Evolutionary conservation across 2,329 filamentous ascomycete species (phyloP).

Genomic region (Diatrype stigma): DNA sequence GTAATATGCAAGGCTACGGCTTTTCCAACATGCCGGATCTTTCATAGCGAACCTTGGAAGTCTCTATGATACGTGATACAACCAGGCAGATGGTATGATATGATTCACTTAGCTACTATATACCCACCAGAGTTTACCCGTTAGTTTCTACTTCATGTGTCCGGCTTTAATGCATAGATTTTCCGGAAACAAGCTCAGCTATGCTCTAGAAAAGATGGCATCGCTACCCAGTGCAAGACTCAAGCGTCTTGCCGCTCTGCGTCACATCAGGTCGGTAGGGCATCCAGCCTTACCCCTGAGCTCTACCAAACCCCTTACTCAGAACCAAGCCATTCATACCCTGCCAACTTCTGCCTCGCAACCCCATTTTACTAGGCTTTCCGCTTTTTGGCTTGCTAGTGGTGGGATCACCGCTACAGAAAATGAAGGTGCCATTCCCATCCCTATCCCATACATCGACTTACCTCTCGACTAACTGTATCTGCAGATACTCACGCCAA

Average conservation of each 20-base stretch:
- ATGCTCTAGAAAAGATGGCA: not conserved
- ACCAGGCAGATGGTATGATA: no score
- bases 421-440: constrained; percentile 43
- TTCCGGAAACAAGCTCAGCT: not conserved
- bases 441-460: not conserved
- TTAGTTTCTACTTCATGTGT: no score
- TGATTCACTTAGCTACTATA: no score
- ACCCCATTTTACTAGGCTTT: constrained; percentile 44
- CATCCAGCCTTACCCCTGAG: not conserved
- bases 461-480: constrained; percentile 8
- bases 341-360: not conserved
- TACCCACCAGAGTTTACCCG: no score
- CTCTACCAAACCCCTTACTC: not conserved
- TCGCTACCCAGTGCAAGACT: not conserved
- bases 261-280: not conserved
- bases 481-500: constrained; percentile 60
- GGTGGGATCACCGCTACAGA: constrained; percentile 59
- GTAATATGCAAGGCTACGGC: no score
- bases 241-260: not conserved
- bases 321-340: not conserved
- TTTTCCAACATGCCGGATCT: no score
- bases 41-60: no score
- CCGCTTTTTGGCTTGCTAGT: constrained; percentile 75
- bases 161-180: not conserved
- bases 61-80: no score